These are phyloP conservation scores for Hypseocharis bilobata DNA, from an alignment of 441 rosid species.

Conservation along the genomic window DNA sequence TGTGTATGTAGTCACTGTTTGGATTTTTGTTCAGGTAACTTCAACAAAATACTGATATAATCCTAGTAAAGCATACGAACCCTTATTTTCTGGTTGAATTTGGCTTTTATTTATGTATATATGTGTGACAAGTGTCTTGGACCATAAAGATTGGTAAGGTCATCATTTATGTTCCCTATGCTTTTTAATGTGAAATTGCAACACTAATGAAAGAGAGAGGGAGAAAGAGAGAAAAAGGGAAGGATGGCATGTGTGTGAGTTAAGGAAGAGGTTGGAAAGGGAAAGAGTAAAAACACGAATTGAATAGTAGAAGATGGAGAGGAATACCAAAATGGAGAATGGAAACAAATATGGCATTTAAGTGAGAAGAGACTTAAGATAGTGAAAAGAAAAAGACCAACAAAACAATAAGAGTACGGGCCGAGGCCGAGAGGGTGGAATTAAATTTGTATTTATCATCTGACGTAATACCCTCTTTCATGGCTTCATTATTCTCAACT, in stretches of 20 bases:
- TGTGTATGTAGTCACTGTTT: not conserved
- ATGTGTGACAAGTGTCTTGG: not conserved
- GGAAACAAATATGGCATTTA: slow-evolving; percentile 40
- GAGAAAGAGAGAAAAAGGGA: slow-evolving; percentile 5
- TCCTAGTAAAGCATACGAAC: not conserved
- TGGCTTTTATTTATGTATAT: not conserved
- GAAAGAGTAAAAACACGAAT: slow-evolving; percentile 18
- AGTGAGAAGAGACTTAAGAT: slow-evolving; percentile 32
- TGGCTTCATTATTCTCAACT: slow-evolving; percentile 77
- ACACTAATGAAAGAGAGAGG: not conserved
- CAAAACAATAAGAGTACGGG: slow-evolving; percentile 11
- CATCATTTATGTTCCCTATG: slow-evolving; percentile 18
- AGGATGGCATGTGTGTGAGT: slow-evolving; percentile 16
- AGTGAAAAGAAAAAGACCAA: slow-evolving; percentile 26
- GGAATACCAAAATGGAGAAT: slow-evolving; percentile 32
- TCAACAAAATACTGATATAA: not conserved
- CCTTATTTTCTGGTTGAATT: not conserved
- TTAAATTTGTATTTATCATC: slow-evolving; percentile 72
- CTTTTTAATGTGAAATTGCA: slow-evolving; percentile 6
- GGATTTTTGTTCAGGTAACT: not conserved
- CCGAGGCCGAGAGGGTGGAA: slow-evolving; percentile 30
- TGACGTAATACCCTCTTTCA: slow-evolving; percentile 47
- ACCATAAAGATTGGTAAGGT: not conserved
- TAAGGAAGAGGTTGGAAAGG: slow-evolving; percentile 15
- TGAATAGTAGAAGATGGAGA: slow-evolving; percentile 29